Base-by-base conservation (phyloP, 495 filamentous ascomycete genomes). In the Penicillium samsonianum region DNA sequence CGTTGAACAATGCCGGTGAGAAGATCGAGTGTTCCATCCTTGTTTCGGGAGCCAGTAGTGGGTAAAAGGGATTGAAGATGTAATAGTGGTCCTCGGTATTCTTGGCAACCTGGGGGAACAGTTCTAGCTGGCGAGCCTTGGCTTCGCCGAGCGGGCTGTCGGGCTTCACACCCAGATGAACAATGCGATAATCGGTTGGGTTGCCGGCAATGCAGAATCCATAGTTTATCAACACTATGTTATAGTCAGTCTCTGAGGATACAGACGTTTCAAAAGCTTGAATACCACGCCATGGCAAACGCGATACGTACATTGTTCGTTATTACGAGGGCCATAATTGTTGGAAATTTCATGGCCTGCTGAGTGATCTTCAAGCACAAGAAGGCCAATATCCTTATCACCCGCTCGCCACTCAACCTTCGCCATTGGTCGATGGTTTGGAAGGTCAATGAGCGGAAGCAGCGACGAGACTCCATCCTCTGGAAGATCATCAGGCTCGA, bases 281-380 rank as follows among this genome's bases (percentile, higher is more conserved):
- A 20, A 19, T 33, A 25, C 7, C n/a, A 19, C 1, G 28, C 3
- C n/a, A 17, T 35, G 11, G 31, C 9, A 42, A 37, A 46, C n/a
- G 4, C 23, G 40, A 17, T n/a, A 73, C 79, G 41, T 61, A 84
- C 83, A 65, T 62, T 88, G 84, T 61, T 84, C 86, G 56, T 90
- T 90, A 49, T 81, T 77, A 48, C 87, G 85, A 4, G 84, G 80
- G 0, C 82, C 86, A 57, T 90, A 90, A 64, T 90, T 90, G 62
- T 90, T 90, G 23, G 74, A 80, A 19, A 89, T 77, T 63, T 89
- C 82, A 11, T 75, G 60, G 3, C 82, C 83, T 10, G 75, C 35
- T 3, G 65, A 6, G 63, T 26, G n/a, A 9, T 70, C 38, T 19
- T 84, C 78, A 23, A 80, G 64, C 9, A 80, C 68, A 23, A 79